A percentile compares a stretch with the other conserved stretches of the same genome.
These are phyloP conservation scores for Dioscorea dumetorum DNA, from an alignment of 106 monocot species.

Conservation along the genomic window DNA sequence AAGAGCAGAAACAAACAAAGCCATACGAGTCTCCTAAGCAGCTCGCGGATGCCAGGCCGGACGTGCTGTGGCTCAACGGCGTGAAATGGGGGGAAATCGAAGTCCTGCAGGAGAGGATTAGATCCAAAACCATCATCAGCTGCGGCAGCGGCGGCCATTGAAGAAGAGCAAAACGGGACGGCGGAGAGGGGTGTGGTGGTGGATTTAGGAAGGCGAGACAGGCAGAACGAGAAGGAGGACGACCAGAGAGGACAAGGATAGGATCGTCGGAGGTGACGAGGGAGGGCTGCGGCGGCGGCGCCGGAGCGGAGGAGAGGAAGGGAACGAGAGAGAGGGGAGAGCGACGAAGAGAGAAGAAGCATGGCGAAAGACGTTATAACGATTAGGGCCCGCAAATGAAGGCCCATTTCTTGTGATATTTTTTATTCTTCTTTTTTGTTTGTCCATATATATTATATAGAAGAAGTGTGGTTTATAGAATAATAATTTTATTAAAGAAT, in stretches of 20 bases:
- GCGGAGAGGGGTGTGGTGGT: conserved; percentile 3
- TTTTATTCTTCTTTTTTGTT: neutral
- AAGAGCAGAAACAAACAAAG: neutral
- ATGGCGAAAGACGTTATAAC: conserved; percentile 10
- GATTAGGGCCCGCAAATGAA: neutral
- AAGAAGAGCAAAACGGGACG: conserved; percentile 8
- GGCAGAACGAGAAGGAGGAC: conserved; percentile 40
- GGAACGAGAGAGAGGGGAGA: neutral
- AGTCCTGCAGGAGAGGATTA: conserved; percentile 67
- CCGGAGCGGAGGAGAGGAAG: neutral
- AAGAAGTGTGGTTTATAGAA: no score
- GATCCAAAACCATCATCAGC: conserved; percentile 13
- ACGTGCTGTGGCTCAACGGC: conserved; percentile 72
- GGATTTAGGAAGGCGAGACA: conserved; percentile 8
- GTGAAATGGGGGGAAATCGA: conserved; percentile 85
- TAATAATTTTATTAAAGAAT: no score
- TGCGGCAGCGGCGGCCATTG: conserved; percentile 3
- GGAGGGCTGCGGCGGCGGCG: neutral
- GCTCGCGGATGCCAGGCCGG: conserved; percentile 57
- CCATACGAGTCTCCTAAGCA: conserved; percentile 56
- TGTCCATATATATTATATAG: no score
- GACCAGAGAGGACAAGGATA: conserved; percentile 39
- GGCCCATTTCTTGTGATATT: neutral
- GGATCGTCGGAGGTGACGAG: conserved; percentile 8
- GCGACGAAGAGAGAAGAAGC: conserved; percentile 9